A percentile compares a stretch with the other conserved stretches of the same genome.
Conservation (phyloP, 768 basidiomycete species). For the Lactarius quietus region DNA sequence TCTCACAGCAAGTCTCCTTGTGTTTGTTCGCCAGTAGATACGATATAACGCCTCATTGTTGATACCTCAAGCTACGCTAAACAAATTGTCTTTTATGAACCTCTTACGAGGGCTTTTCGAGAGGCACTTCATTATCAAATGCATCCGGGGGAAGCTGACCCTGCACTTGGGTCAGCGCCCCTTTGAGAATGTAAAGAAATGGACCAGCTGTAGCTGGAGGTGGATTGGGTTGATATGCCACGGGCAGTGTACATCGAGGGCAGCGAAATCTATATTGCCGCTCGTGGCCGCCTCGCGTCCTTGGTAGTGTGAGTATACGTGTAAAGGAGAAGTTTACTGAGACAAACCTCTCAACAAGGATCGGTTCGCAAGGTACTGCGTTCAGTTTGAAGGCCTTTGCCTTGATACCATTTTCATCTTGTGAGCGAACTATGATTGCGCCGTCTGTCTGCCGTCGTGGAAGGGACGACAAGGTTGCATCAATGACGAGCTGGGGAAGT, state of each 20-base stretch:
- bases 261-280: conserved; percentile 70
- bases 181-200: conserved; percentile 75
- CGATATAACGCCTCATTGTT: background rate
- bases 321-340: conserved; percentile 25
- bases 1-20: background rate
- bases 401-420: conserved; percentile 53
- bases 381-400: conserved; percentile 86
- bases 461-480: conserved; percentile 64
- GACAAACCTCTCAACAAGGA: conserved; percentile 71
- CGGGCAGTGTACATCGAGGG: conserved; percentile 60
- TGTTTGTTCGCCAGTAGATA: background rate
- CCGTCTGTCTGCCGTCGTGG: conserved; percentile 75
- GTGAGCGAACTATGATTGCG: conserved; percentile 73
- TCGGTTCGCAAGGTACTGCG: conserved; percentile 60
- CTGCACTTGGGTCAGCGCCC: conserved; percentile 84
- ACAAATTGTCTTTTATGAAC: background rate
- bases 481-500: conserved; percentile 65
- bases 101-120: conserved; percentile 14
- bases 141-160: conserved; percentile 84
- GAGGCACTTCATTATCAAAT: conserved; percentile 52
- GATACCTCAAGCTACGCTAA: background rate
- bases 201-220: conserved; percentile 74
- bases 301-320: conserved; percentile 24
- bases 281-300: conserved; percentile 65
- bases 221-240: conserved; percentile 75